Evolutionary conservation across 2,329 filamentous ascomycete genomes (phyloP).

Genomic region (Clarireedia hainanense): DNA sequence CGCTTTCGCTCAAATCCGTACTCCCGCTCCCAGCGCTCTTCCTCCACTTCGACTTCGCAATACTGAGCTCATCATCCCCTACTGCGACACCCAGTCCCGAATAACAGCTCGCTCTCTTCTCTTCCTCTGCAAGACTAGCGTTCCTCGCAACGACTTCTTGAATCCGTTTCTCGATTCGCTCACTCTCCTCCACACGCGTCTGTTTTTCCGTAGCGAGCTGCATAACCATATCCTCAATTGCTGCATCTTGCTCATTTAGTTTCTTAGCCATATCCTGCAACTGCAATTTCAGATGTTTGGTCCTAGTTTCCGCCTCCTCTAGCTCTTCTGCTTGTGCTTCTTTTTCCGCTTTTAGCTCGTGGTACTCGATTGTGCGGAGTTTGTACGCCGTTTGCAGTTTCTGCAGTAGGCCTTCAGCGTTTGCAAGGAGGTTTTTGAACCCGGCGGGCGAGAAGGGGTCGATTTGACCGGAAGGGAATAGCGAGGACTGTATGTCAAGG

Average conservation of each 20-base stretch:
- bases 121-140: neutral
- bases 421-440: slow-evolving; percentile 53
- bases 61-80: slow-evolving; percentile 23
- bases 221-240: slow-evolving; percentile 42
- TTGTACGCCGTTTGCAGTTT: slow-evolving; percentile 54
- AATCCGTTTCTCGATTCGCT: slow-evolving; percentile 19
- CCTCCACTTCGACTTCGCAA: slow-evolving; percentile 13
- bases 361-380: slow-evolving; percentile 40
- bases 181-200: slow-evolving; percentile 22
- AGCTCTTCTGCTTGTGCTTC: slow-evolving; percentile 46
- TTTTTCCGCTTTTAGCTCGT: slow-evolving; percentile 45
- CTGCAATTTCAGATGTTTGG: slow-evolving; percentile 48
- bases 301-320: slow-evolving; percentile 46
- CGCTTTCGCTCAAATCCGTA: slow-evolving; percentile 27
- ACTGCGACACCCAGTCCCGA: neutral
- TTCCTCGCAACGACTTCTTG: slow-evolving; percentile 3
- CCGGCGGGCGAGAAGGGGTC: slow-evolving; percentile 50
- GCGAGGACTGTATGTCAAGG: slow-evolving; percentile 46
- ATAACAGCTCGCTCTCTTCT: slow-evolving; percentile 2
- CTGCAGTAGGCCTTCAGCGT: slow-evolving; percentile 46
- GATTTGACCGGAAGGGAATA: slow-evolving; percentile 42
- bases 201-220: slow-evolving; percentile 45
- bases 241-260: slow-evolving; percentile 45
- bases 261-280: slow-evolving; percentile 50
- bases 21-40: slow-evolving; percentile 21